These are phyloP conservation scores for Aspergillus aculeatinus DNA, from an alignment of 2,329 filamentous ascomycete genomes.

Conservation along the genomic window DNA sequence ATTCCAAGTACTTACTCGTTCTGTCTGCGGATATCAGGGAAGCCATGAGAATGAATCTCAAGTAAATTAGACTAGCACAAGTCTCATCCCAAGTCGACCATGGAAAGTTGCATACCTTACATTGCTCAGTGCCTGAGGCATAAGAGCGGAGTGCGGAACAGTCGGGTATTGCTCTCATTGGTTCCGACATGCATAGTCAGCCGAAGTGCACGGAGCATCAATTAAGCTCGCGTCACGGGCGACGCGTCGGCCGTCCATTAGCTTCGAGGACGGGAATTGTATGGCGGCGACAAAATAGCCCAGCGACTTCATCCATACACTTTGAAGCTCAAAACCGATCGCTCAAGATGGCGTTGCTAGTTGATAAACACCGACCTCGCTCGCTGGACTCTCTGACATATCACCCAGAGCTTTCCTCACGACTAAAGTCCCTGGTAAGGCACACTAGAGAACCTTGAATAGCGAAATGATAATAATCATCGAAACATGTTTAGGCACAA, in stretches of 20 bases:
- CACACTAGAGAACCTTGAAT: not conserved
- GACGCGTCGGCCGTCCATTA: conserved; percentile 32
- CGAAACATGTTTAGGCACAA: conserved; percentile 65
- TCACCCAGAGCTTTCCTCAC: conserved; percentile 81
- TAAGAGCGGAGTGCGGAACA: not conserved
- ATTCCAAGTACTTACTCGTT: too few relatives aligned
- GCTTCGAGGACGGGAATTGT: conserved; percentile 1
- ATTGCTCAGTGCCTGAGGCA: not conserved
- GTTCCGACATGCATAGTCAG: conserved; percentile 1
- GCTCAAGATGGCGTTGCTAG: conserved; percentile 59
- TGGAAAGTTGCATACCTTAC: not conserved
- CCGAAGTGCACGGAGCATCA: conserved; percentile 33
- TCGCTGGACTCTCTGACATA: conserved; percentile 68
- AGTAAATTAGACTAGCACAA: too few relatives aligned
- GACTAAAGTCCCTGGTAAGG: conserved; percentile 77
- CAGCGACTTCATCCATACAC: not conserved
- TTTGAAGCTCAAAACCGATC: not conserved
- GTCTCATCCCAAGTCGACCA: not conserved
- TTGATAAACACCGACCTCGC: conserved; percentile 61
- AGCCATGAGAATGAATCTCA: too few relatives aligned
- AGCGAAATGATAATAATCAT: conserved; percentile 10
- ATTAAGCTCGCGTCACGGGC: conserved; percentile 40
- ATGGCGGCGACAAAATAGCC: not conserved
- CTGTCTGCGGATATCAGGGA: too few relatives aligned
- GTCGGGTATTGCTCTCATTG: not conserved